Percentiles rank a stretch among this genome's conserved stretches.
Evolutionary conservation across 2,329 filamentous ascomycete species (phyloP).

Genomic region (Plectosphaerella sp.): DNA sequence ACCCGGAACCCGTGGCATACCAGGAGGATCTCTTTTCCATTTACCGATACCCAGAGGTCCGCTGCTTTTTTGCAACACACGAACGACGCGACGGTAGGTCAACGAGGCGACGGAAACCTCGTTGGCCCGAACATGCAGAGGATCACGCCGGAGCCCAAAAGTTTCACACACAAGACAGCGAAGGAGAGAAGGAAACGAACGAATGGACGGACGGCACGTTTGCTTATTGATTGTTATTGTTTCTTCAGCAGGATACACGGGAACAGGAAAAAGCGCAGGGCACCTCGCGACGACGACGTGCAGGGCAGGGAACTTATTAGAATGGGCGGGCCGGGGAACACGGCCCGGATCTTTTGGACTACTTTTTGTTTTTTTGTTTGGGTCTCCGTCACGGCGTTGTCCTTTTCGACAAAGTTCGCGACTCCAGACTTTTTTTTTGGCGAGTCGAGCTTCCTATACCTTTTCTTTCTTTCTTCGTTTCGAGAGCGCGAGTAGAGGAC

Average conservation of each 20-base stretch:
- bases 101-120: constrained; percentile 7
- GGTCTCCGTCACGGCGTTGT: background rate
- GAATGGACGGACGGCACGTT: constrained; percentile 9
- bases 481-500: background rate
- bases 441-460: constrained; percentile 1
- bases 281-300: background rate
- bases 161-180: background rate
- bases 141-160: background rate
- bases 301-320: constrained; percentile 5
- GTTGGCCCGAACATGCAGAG: background rate
- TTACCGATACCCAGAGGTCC: constrained; percentile 11
- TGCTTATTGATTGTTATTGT: constrained; percentile 5
- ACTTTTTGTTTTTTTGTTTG: background rate
- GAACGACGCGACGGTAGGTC: background rate
- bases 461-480: background rate
- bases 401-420: constrained; percentile 2
- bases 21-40: constrained; percentile 9
- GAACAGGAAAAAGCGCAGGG: no score
- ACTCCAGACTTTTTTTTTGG: constrained; percentile 2
- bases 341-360: constrained; percentile 4
- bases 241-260: background rate
- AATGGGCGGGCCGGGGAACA: background rate
- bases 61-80: background rate
- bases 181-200: constrained; percentile 5
- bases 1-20: constrained; percentile 8